Evolutionary conservation across 2,329 filamentous ascomycete genomes (phyloP).

Genomic region (Ascocoryne sarcoides): DNA sequence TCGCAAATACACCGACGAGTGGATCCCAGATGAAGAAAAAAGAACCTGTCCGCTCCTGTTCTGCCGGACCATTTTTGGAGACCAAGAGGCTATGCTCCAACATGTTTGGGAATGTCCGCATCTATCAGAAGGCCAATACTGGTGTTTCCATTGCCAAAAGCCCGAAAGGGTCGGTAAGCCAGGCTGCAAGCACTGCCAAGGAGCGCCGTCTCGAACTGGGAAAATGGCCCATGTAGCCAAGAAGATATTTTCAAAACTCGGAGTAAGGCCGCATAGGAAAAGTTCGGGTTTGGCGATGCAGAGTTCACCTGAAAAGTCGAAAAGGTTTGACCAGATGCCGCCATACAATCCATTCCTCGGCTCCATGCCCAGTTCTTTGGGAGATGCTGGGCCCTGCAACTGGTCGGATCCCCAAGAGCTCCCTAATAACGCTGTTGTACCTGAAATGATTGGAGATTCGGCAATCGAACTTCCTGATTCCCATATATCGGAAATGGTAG

Average conservation of each 20-base stretch:
- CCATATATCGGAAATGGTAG: constrained; percentile 20
- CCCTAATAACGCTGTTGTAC: constrained; percentile 6
- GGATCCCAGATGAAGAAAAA: constrained; percentile 21
- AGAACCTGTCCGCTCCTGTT: constrained; percentile 21
- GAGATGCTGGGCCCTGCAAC: constrained; percentile 4
- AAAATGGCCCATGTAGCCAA: constrained; percentile 22
- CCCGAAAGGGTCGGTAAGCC: constrained; percentile 20
- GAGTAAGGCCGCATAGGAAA: constrained; percentile 14
- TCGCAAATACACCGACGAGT: constrained; percentile 20
- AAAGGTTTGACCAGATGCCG: not conserved
- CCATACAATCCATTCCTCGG: not conserved
- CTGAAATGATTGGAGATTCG: constrained; percentile 10
- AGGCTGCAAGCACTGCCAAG: constrained; percentile 20
- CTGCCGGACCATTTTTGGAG: constrained; percentile 18
- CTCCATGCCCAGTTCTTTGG: constrained; percentile 1
- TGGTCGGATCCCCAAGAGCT: constrained; percentile 10
- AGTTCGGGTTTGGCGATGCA: not conserved
- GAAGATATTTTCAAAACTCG: constrained; percentile 23
- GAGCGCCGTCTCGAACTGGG: constrained; percentile 17
- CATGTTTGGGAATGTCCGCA: constrained; percentile 23
- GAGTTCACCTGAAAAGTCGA: not conserved
- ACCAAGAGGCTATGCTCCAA: constrained; percentile 22
- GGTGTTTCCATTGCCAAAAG: constrained; percentile 23
- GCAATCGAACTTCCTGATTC: constrained; percentile 19
- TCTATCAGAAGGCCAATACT: constrained; percentile 22